Conservation (phyloP, 2,329 filamentous ascomycete species). For the Alternaria burnsii region DNA sequence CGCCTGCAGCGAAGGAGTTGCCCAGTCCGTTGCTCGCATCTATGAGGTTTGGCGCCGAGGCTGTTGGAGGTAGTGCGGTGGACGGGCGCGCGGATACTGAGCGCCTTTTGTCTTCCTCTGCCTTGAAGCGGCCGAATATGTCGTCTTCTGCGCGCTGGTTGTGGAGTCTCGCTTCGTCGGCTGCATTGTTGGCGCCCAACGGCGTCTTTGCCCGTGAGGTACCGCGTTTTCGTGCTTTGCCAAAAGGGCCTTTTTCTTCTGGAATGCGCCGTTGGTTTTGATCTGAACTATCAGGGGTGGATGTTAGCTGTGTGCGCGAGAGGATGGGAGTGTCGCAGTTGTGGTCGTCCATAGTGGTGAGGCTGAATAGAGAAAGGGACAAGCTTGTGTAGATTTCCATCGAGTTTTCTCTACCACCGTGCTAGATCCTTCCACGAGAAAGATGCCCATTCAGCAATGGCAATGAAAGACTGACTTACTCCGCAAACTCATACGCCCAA, state of each 20-base stretch:
- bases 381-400: not conserved
- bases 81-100: conserved; percentile 34
- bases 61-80: conserved; percentile 38
- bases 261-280: conserved; percentile 62
- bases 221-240: conserved; percentile 58
- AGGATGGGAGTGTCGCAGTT: conserved; percentile 3
- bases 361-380: not conserved
- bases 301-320: conserved; percentile 24
- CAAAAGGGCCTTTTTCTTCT: conserved; percentile 70
- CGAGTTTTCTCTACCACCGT: not conserved
- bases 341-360: conserved; percentile 3
- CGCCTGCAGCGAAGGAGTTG: conserved; percentile 37
- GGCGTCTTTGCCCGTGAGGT: conserved; percentile 64
- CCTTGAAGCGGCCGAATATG: conserved; percentile 54
- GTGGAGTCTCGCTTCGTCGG: conserved; percentile 60
- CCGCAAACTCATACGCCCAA: conserved; percentile 70
- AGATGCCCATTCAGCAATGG: not conserved
- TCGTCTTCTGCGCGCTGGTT: conserved; percentile 58
- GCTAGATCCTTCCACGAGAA: not conserved
- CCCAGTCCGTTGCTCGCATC: conserved; percentile 38
- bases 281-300: conserved; percentile 37
- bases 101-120: conserved; percentile 40
- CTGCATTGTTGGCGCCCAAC: conserved; percentile 63
- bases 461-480: conserved; percentile 56
- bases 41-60: conserved; percentile 44